Percentiles rank a stretch among this genome's conserved stretches.
These are phyloP conservation scores for Neurospora discreta DNA, from an alignment of 495 filamentous ascomycete genomes.

Conservation along the genomic window DNA sequence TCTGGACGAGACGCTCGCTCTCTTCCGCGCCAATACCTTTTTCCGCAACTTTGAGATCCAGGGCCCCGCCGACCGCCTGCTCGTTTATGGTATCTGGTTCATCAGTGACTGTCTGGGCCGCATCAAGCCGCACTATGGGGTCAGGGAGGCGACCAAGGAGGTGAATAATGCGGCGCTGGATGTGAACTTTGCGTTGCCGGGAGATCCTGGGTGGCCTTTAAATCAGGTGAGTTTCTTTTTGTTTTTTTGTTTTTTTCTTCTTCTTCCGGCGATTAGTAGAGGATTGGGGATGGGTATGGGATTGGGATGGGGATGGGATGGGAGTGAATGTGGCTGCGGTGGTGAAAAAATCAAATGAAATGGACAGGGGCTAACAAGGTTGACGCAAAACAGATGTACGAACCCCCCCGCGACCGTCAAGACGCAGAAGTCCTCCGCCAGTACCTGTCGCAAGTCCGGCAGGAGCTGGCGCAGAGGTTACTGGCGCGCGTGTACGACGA, in stretches of 20 bases:
- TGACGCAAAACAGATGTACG: constrained; percentile 35
- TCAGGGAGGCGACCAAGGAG: constrained; percentile 43
- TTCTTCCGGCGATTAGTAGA: background rate
- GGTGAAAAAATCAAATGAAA: background rate
- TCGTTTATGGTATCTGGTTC: constrained; percentile 95
- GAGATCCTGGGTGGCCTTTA: constrained; percentile 85
- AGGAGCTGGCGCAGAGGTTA: constrained; percentile 76
- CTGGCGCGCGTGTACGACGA: constrained; percentile 79
- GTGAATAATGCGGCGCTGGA: constrained; percentile 60
- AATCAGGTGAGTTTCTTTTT: constrained; percentile 65
- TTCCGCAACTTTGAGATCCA: constrained; percentile 99
- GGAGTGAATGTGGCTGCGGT: background rate
- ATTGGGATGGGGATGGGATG: too few species aligned
- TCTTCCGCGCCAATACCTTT: constrained; percentile 96
- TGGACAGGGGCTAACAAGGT: background rate
- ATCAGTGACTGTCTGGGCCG: constrained; percentile 78
- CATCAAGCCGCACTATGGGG: constrained; percentile 54
- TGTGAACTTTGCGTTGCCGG: constrained; percentile 80
- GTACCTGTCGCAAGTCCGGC: constrained; percentile 85
- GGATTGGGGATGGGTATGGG: background rate
- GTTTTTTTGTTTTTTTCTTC: too few species aligned
- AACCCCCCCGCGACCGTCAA: constrained; percentile 67
- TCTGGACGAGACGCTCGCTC: constrained; percentile 79
- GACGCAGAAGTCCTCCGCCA: constrained; percentile 77
- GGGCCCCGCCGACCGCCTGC: constrained; percentile 82